Base-by-base conservation (phyloP, 2,329 filamentous ascomycete species). In the Neurospora sp. region DNA sequence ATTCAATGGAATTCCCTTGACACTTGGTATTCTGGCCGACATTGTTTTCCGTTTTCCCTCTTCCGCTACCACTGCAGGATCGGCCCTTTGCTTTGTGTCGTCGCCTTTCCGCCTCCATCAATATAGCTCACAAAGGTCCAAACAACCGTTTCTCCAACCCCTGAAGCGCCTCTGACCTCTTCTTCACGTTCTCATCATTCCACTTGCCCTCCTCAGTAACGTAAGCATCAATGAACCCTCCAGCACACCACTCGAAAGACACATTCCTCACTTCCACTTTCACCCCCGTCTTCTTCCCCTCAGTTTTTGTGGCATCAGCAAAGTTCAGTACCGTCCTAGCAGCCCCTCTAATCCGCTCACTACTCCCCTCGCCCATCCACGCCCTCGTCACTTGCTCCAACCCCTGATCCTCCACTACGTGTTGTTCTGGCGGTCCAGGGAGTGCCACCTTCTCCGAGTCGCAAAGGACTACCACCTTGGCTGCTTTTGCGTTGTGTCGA, bases 181-280 rank as follows among this genome's bases (percentile, higher is more conserved):
- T 71, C 4, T 72, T 74, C 28, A 87, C 82, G n/a, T 81, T 79
- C 23, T 79, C 72, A 8, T 75, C 71, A 2, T 74, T 78, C 78
- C 79, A 81, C 37, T 82, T 74, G 0, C 87, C 87, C 5, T 83
- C 78, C 68, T 90, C 86, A 3, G 84, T 86, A 39, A 88, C 77
- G 74, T 87, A 89, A 0, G 78, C 77, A 74, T 88, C 82, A 6
- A 89, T 79, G 57, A 88, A 75, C 8, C 74, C 70, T 0, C 82
- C 75, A 1, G 85, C 81, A 57, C 89, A 80, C 87, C 86, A 89
- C 78, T 90, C 87, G 67, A 89, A 89, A 71, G 87, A 88, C n/a
- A 85, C 75, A 73, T 86, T 86, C 52, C 77, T 80, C 67, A 86
- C 78, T 17, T 73, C 71, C 12, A 83, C 72, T n/a, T 72, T 71